Conservation (phyloP, 2,329 filamentous ascomycete genomes). For the Gaeumannomyces sp. region DNA sequence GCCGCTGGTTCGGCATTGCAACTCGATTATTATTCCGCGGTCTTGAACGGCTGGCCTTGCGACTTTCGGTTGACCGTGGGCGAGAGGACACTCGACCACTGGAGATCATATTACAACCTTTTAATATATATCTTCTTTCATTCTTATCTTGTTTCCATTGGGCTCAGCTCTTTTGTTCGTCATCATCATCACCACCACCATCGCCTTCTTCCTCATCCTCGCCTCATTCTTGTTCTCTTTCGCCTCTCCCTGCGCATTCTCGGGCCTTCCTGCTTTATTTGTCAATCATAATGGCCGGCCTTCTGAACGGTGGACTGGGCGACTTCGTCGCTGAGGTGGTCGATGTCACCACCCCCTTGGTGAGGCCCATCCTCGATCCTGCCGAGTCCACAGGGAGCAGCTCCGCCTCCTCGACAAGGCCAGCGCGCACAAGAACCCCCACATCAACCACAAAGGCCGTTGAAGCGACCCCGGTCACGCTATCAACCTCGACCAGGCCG, state of each 20-base stretch:
- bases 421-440: neutral
- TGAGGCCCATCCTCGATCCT: neutral
- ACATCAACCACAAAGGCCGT: neutral
- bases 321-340: neutral
- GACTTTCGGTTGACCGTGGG: neutral
- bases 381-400: neutral
- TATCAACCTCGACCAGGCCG: neutral
- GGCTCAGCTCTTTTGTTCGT: neutral
- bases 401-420: neutral
- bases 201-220: neutral
- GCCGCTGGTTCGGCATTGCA: neutral
- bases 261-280: neutral
- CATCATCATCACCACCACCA: neutral
- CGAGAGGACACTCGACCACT: no score
- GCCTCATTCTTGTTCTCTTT: neutral
- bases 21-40: neutral
- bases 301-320: slow-evolving; percentile 4
- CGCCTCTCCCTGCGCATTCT: neutral
- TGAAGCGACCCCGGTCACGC: neutral
- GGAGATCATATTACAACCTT: neutral
- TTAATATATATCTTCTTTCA: neutral
- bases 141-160: neutral
- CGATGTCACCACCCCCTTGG: neutral
- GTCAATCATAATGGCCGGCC: slow-evolving; percentile 7
- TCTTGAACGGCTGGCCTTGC: neutral